Evolutionary conservation across 148 eudicot genomes (phyloP), one percentile per base, ranked within the genome.

Genomic region (Dianthus caryophyllus): DNA sequence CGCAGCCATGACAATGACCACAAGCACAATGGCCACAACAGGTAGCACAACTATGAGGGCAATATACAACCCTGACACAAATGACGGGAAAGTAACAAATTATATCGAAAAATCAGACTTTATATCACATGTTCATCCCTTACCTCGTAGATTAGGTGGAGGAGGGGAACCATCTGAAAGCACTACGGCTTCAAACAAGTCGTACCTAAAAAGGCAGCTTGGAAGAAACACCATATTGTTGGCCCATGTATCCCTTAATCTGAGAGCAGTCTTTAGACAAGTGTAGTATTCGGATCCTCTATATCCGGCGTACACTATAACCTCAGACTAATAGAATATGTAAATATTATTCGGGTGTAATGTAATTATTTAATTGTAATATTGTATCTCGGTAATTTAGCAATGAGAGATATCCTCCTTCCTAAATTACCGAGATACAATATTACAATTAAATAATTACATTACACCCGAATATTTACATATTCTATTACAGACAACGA

Each of bases 151-250:
- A 25, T 30, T 13, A 56, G 38, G 61, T 56, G 61, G 9, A 27
- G 22, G 4, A 30, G 56, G 6, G 0, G 38, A 5, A 30, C 26
- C 11, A 50, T n/a, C 16, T 13, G 46, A 30, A 13, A 18, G 5
- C 9, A 48, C 25, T 6, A 36, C 0, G 6, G 48, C 3, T 50
- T 56, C 66, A 50, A 33, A 38, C 51, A 59, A 18, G 48, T 73
- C 66, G 24, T 70, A 65, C 46, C 72, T 71, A 54, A 79, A 20
- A 10, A 44, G 33, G 73, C 75, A 83, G 52, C 76, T 80, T 58
- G 66, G 80, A 76, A 25, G 76, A 80, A 61, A 68, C 66, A 68
- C 64, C 44, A 24, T 61, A 12, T 47, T 68, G 13, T 10, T n/a
- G 4, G 27, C 22, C 68, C 72, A 67, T 20, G 21, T 1, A 39